Evolutionary conservation across 768 basidiomycete genomes (phyloP).

Genomic region (Scleroderma bovista): DNA sequence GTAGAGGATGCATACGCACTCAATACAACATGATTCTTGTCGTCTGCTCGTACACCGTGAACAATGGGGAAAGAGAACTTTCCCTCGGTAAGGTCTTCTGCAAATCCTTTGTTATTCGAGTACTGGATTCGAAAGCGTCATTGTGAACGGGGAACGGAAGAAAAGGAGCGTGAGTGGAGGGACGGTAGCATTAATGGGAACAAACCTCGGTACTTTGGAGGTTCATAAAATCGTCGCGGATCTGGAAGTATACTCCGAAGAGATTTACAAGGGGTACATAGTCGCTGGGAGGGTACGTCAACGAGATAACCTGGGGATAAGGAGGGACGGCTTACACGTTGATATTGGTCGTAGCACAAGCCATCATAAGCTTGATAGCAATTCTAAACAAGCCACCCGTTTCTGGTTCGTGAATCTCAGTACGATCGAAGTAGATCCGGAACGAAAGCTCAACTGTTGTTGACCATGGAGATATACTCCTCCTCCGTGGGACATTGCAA

Average conservation of each 20-base stretch:
- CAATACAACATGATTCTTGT: constrained; percentile 71
- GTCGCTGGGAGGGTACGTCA: constrained; percentile 43
- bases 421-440: constrained; percentile 57
- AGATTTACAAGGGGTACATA: constrained; percentile 92
- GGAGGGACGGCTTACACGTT: constrained; percentile 43
- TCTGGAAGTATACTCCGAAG: constrained; percentile 93
- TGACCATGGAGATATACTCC: constrained; percentile 94
- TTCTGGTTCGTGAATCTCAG: constrained; percentile 44
- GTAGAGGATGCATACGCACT: constrained; percentile 45
- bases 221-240: constrained; percentile 97
- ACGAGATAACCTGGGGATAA: background rate
- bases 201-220: constrained; percentile 77
- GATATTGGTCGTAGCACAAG: constrained; percentile 59
- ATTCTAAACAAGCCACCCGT: constrained; percentile 92
- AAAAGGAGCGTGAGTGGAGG: background rate
- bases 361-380: constrained; percentile 96
- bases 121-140: constrained; percentile 40
- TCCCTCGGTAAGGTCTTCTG: constrained; percentile 74
- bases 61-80: constrained; percentile 80
- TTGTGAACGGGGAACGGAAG: background rate
- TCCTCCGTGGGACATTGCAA: constrained; percentile 89
- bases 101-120: constrained; percentile 57
- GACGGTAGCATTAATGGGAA: background rate
- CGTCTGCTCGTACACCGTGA: constrained; percentile 75
- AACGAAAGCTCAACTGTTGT: constrained; percentile 63